Evolutionary conservation across 352 stramenopile species (phyloP), one percentile per base, ranked within the genome.

Genomic region (Phytophthora agathidicida): DNA sequence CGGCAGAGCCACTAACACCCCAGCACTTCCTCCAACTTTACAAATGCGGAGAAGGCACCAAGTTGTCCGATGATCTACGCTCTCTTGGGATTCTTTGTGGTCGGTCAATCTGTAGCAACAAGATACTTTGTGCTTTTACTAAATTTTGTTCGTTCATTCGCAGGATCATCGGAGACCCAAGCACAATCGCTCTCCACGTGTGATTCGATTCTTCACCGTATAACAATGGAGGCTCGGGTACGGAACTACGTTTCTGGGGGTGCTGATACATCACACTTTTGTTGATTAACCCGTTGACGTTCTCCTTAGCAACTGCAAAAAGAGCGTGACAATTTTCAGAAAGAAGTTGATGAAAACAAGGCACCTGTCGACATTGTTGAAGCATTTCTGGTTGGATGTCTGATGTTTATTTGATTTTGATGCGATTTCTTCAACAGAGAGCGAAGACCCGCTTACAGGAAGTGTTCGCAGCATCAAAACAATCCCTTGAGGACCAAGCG

Each of bases 371-470:
- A 27, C 53, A 24, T 38, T 23, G 27, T 36, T 7, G 16, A 27
- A 42, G 2, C 14, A n/a, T n/a, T n/a, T n/a, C n/a, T n/a, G n/a
- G n/a, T n/a, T n/a, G n/a, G n/a, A n/a, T n/a, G n/a, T n/a, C n/a
- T n/a, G n/a, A 17, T 13, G 38, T 19, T 44, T n/a, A n/a, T n/a
- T 14, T 49, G 27, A 30, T 37, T 9, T 23, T 35, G 13, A 8
- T 22, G 17, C n/a, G 24, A 7, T 16, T 45, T 10, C 42, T 41
- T 9, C 2, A 31, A 54, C 16, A 90, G 80, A 63, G 75, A 42
- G 62, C 77, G 5, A 80, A 75, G 13, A 79, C 65, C 0, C 75
- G 77, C 9, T 63, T 88, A 20, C 77, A 66, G 32, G 77, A 89
- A 47, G 75, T 77, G 0, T 81, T 87, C 36, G 80, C 75, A 13